phyloP scores from a whole-genome alignment of 176 grass and related monocot species.

The Oryza brachyantha region DNA sequence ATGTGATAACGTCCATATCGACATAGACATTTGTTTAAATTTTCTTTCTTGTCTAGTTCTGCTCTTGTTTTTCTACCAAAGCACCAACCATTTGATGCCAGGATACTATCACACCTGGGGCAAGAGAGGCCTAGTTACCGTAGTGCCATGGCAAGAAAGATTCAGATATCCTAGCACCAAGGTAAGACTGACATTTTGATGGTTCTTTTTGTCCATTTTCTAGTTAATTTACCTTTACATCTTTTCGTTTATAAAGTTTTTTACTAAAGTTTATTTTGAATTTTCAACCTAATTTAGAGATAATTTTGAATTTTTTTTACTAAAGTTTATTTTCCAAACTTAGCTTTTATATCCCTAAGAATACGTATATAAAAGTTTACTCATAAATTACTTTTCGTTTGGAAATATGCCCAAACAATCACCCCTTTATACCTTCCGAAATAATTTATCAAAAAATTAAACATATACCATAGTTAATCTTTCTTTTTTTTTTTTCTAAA shows the following conservation, averaged over 20 bases:
- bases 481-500: not conserved
- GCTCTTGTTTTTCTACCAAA: not conserved
- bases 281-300: too few species aligned
- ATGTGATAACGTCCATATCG: not conserved
- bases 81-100: conserved; percentile 9
- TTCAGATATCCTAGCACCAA: too few species aligned
- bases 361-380: too few species aligned
- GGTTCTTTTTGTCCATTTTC: not conserved
- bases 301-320: too few species aligned
- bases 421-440: not conserved
- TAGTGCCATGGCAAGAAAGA: not conserved
- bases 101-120: not conserved
- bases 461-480: not conserved
- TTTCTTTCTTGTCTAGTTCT: not conserved
- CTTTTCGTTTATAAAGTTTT: too few species aligned
- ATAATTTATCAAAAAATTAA: not conserved
- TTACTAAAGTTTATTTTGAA: too few species aligned
- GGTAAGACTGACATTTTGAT: not conserved
- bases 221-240: not conserved
- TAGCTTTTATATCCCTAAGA: too few species aligned
- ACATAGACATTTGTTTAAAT: not conserved
- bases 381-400: too few species aligned
- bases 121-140: not conserved
- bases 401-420: too few species aligned
- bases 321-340: too few species aligned